Base-by-base conservation (phyloP, 208 protist species). In the Acanthamoeba royreba region DNA sequence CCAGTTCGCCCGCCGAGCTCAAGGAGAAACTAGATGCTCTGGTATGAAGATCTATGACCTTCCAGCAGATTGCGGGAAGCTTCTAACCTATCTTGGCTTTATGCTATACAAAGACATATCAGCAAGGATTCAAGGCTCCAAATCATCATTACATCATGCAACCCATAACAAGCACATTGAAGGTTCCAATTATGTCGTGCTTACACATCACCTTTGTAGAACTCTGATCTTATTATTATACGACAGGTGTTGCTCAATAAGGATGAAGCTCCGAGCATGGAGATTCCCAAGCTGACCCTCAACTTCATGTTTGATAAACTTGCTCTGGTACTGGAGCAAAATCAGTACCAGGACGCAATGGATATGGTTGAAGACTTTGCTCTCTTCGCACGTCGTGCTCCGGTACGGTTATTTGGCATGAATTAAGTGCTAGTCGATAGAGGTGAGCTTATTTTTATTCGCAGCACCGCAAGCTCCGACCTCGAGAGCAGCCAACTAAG, bases 231-330 rank as follows among this genome's bases (percentile, higher is more conserved):
- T 40, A 33, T n/a, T 40, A 77, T 13, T 28, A n/a, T 4, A 86
- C 11, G 15, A n/a, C 4, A 88, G 79, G 49, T 66, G 25, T 38
- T 89, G 83, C 83, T 89, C n/a, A 89, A 89, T 52, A 89, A 89
- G 53, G 53, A 66, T 35, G 83, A 89, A 17, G 53, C 66, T 33
- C 83, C 83, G 28, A 46, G 66, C 83, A 89, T 89, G 83, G 53
- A 89, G 19, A 43, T 89, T 35, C 83, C 83, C 38, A 89, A 89
- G 83, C 43, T 89, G 49, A 66, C 83, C 5, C 53, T 89, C 17
- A 66, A 89, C 52, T 89, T 89, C 83, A 89, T 89, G 83, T 89
- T 89, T 31, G 83, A 89, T 38, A 40, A 53, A 31, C 31, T 89
- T 31, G 83, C 83, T 5, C 53, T 89, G 83, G 83, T 89, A 52